Evolutionary conservation across 768 basidiomycete genomes (phyloP).

Genomic region (Coprinopsis strossmayeri): DNA sequence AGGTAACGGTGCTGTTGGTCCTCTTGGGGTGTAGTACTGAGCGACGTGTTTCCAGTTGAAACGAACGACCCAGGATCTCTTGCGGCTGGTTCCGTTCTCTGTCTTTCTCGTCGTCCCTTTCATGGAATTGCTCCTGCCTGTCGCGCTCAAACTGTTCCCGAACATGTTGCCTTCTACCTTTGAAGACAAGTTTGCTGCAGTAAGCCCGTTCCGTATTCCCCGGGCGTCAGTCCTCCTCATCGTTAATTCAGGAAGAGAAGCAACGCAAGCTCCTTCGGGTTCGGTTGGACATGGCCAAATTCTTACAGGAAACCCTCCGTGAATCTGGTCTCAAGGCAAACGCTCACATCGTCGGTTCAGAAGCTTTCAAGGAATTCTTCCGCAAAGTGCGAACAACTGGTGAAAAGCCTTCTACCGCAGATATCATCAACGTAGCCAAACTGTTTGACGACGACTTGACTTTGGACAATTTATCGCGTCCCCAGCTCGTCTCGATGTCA

Average conservation of each 20-base stretch:
- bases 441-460: conserved; percentile 98
- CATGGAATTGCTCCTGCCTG: conserved; percentile 95
- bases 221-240: not conserved
- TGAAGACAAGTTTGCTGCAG: conserved; percentile 93
- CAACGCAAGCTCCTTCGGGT: conserved; percentile 92
- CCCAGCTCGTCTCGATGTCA: conserved; percentile 97
- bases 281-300: conserved; percentile 97
- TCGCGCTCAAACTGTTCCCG: conserved; percentile 95
- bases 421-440: conserved; percentile 92
- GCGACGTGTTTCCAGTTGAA: conserved; percentile 49
- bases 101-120: conserved; percentile 95
- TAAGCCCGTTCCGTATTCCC: conserved; percentile 25
- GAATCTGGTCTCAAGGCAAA: conserved; percentile 92
- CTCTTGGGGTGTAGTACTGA: no score
- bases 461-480: conserved; percentile 94
- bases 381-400: conserved; percentile 95
- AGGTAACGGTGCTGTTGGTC: no score
- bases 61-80: conserved; percentile 88
- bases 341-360: conserved; percentile 87
- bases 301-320: conserved; percentile 93
- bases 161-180: conserved; percentile 99
- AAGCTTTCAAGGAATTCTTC: conserved; percentile 99
- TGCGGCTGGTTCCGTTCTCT: conserved; percentile 91
- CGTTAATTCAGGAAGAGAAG: conserved; percentile 78
- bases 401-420: conserved; percentile 81